Conservation (phyloP, 139 green algal species). For the Picochlorum sp. region DNA sequence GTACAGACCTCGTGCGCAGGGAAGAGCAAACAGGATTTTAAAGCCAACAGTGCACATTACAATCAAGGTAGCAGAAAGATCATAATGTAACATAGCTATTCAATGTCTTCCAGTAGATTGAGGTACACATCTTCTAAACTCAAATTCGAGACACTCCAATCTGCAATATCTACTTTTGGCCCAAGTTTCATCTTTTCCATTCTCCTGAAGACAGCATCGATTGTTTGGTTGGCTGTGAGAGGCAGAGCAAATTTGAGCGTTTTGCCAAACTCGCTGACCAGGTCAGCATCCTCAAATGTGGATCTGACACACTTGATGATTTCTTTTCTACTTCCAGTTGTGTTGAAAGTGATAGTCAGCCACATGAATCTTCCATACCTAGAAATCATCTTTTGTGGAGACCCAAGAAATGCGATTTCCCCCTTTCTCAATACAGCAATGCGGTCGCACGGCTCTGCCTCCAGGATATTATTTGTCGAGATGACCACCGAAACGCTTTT, state of each 20-base stretch:
- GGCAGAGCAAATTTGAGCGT: slow-evolving; percentile 56
- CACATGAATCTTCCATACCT: slow-evolving; percentile 55
- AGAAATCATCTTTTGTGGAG: slow-evolving; percentile 61
- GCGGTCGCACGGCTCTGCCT: slow-evolving; percentile 75
- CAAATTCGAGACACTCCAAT: slow-evolving; percentile 83
- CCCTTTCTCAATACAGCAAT: slow-evolving; percentile 68
- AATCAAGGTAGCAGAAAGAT: slow-evolving; percentile 55
- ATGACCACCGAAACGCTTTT: slow-evolving; percentile 64
- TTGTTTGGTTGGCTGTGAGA: slow-evolving; percentile 22
- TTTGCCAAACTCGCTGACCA: slow-evolving; percentile 61
- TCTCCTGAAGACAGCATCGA: slow-evolving; percentile 53
- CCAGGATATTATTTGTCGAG: slow-evolving; percentile 84
- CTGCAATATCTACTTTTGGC: slow-evolving; percentile 42
- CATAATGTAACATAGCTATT: slow-evolving; percentile 8
- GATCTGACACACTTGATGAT: slow-evolving; percentile 31
- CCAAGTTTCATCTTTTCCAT: slow-evolving; percentile 40
- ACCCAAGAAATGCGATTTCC: slow-evolving; percentile 47
- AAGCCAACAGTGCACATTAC: slow-evolving; percentile 77
- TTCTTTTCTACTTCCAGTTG: slow-evolving; percentile 27
- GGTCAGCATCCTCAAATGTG: slow-evolving; percentile 34
- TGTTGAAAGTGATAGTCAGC: slow-evolving; percentile 65
- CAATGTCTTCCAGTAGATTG: slow-evolving; percentile 38
- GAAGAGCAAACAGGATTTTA: slow-evolving; percentile 60
- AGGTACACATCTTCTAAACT: slow-evolving; percentile 88
- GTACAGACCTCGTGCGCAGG: slow-evolving; percentile 60